phyloP scores from a whole-genome alignment of 1,139 yeast genomes.

The Ogataea hybrid region DNA sequence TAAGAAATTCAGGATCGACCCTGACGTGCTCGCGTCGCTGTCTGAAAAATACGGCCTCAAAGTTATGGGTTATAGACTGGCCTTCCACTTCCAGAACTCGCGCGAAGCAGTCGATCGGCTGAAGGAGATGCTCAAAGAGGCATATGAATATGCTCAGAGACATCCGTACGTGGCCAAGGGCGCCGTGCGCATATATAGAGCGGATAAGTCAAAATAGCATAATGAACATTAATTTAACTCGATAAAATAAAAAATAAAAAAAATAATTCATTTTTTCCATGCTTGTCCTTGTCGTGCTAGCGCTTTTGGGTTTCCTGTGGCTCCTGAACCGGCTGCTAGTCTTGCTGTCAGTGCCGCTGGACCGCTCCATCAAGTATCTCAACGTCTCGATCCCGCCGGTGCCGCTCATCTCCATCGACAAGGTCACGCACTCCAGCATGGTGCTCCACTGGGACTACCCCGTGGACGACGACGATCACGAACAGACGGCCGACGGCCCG shows the following conservation, averaged over 20 bases:
- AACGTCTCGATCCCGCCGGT: slow-evolving; percentile 57
- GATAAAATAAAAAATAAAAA: slow-evolving; percentile 1
- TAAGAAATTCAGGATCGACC: slow-evolving; percentile 58
- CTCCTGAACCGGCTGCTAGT: slow-evolving; percentile 43
- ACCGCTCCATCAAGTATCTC: slow-evolving; percentile 46
- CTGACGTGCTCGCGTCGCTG: slow-evolving; percentile 47
- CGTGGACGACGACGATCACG: slow-evolving; percentile 9
- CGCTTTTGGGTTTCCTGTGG: slow-evolving; percentile 38
- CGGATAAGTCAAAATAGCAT: slow-evolving; percentile 3
- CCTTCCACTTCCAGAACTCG: slow-evolving; percentile 82
- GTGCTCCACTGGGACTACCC: slow-evolving; percentile 54
- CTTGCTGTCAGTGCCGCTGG: slow-evolving; percentile 47
- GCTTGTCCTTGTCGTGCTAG: slow-evolving; percentile 23
- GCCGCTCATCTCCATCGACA: slow-evolving; percentile 55
- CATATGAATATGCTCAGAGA: slow-evolving; percentile 45
- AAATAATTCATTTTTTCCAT: slow-evolving; percentile 12
- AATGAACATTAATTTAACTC: background rate
- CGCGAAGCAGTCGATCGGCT: slow-evolving; percentile 64
- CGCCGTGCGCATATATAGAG: slow-evolving; percentile 28
- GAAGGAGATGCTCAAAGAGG: slow-evolving; percentile 58
- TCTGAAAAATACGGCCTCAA: slow-evolving; percentile 61
- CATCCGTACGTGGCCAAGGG: slow-evolving; percentile 21
- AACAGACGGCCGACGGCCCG: slow-evolving; percentile 22
- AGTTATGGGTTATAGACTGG: slow-evolving; percentile 68
- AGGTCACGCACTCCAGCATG: slow-evolving; percentile 46